A percentile compares a stretch with the other conserved stretches of the same genome.
Evolutionary conservation across 805 yeast species (phyloP).

Genomic region (Saturnispora quitensis): DNA sequence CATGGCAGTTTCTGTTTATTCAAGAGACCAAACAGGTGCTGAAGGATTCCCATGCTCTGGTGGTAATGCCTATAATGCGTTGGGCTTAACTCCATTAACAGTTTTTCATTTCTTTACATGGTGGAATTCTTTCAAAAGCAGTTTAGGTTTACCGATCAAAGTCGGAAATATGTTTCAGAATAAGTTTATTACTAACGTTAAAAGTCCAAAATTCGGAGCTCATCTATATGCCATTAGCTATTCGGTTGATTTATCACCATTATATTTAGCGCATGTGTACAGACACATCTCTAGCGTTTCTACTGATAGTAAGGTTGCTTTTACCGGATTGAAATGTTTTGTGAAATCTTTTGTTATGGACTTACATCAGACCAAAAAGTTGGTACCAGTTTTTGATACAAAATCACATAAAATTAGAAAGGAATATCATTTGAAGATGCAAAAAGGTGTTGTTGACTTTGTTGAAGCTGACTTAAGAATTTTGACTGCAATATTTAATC

Average conservation of each 20-base stretch:
- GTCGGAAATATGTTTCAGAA: constrained; percentile 60
- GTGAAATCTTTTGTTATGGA: constrained; percentile 51
- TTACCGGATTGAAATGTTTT: constrained; percentile 65
- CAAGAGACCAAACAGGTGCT: constrained; percentile 23
- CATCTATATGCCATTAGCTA: constrained; percentile 67
- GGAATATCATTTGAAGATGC: constrained; percentile 49
- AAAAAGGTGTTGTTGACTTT: constrained; percentile 63
- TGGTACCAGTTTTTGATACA: constrained; percentile 24
- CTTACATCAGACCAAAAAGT: constrained; percentile 52
- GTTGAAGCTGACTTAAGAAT: constrained; percentile 61
- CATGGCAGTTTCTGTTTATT: constrained; percentile 48
- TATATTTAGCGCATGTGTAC: constrained; percentile 68
- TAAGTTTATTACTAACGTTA: constrained; percentile 24
- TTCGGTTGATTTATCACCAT: constrained; percentile 60
- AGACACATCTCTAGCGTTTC: constrained; percentile 34
- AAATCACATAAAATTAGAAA: constrained; percentile 34
- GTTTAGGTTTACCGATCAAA: constrained; percentile 69
- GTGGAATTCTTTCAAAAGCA: constrained; percentile 83
- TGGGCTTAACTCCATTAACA: constrained; percentile 66
- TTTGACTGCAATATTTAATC: constrained; percentile 54
- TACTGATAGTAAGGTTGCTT: constrained; percentile 38
- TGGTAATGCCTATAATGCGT: constrained; percentile 46
- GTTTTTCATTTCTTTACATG: constrained; percentile 65
- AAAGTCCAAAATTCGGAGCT: constrained; percentile 26
- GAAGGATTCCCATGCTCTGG: constrained; percentile 13